Evolutionary conservation across 768 basidiomycete species (phyloP).

Genomic region (Suillus subaureus): DNA sequence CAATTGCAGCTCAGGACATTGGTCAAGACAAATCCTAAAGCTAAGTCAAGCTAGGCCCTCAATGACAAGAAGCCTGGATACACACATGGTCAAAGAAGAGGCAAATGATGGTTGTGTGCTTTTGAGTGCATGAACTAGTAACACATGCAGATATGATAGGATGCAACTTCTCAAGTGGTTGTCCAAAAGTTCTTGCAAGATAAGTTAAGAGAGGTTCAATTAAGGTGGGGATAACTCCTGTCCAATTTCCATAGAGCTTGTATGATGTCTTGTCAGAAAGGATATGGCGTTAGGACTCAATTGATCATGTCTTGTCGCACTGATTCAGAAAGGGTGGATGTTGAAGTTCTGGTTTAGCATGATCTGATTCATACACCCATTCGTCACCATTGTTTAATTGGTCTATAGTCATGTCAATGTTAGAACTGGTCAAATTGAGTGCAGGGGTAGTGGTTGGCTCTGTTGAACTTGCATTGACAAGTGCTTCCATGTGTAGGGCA

Average conservation of each 20-base stretch:
- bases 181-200: background rate
- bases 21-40: background rate
- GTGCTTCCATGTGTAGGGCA: background rate
- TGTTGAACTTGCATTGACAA: background rate
- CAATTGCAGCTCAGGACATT: slow-evolving; percentile 12
- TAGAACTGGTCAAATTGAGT: background rate
- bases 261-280: background rate
- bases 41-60: too few species aligned
- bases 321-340: too few species aligned
- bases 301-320: too few species aligned
- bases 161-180: background rate
- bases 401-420: background rate
- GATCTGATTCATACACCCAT: background rate
- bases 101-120: background rate
- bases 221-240: background rate
- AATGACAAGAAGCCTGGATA: background rate
- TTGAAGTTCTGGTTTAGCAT: too few species aligned
- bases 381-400: background rate
- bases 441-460: background rate
- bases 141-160: background rate
- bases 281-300: background rate
- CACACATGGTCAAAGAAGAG: background rate
- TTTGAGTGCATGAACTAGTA: background rate
- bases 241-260: background rate
- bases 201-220: background rate